These are phyloP conservation scores for Saccharomycopsis crataegensis DNA, from an alignment of 1,139 yeast genomes.

Conservation along the genomic window DNA sequence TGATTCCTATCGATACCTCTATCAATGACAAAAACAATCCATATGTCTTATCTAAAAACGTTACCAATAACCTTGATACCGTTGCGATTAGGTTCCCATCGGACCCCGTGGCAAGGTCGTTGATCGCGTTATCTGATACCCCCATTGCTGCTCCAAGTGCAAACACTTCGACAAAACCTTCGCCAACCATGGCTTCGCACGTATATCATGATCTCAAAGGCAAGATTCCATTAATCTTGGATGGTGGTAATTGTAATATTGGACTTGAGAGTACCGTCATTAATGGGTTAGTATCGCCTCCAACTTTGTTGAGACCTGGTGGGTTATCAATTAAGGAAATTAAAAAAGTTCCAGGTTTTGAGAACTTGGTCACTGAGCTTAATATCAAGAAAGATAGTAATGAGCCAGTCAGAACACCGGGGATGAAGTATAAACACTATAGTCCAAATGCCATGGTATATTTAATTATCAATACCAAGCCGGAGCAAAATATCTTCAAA, in stretches of 20 bases:
- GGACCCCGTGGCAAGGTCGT: slow-evolving; percentile 84
- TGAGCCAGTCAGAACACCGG: slow-evolving; percentile 87
- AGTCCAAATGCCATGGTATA: slow-evolving; percentile 84
- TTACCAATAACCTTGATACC: slow-evolving; percentile 82
- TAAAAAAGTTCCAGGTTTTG: slow-evolving; percentile 48
- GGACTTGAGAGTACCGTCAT: slow-evolving; percentile 94
- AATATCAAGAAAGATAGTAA: slow-evolving; percentile 31
- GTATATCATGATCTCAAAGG: slow-evolving; percentile 75
- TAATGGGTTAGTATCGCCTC: slow-evolving; percentile 81
- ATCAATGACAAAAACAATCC: slow-evolving; percentile 22
- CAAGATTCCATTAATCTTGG: slow-evolving; percentile 75
- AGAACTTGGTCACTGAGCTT: slow-evolving; percentile 15
- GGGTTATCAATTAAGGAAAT: slow-evolving; percentile 82
- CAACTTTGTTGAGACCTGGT: slow-evolving; percentile 87
- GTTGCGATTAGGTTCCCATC: slow-evolving; percentile 87
- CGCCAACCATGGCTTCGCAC: slow-evolving; percentile 84
- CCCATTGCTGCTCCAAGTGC: slow-evolving; percentile 98
- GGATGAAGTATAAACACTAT: slow-evolving; percentile 95
- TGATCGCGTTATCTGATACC: slow-evolving; percentile 76
- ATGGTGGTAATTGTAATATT: slow-evolving; percentile 85
- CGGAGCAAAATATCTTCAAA: slow-evolving; percentile 21
- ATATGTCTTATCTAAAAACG: slow-evolving; percentile 57
- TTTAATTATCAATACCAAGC: slow-evolving; percentile 43
- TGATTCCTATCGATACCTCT: slow-evolving; percentile 52
- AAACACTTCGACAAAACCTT: slow-evolving; percentile 90